A percentile compares a stretch with the other conserved stretches of the same genome.
Evolutionary conservation across 2,329 filamentous ascomycete species (phyloP).

Genomic region (Fusarium praegraminearum): DNA sequence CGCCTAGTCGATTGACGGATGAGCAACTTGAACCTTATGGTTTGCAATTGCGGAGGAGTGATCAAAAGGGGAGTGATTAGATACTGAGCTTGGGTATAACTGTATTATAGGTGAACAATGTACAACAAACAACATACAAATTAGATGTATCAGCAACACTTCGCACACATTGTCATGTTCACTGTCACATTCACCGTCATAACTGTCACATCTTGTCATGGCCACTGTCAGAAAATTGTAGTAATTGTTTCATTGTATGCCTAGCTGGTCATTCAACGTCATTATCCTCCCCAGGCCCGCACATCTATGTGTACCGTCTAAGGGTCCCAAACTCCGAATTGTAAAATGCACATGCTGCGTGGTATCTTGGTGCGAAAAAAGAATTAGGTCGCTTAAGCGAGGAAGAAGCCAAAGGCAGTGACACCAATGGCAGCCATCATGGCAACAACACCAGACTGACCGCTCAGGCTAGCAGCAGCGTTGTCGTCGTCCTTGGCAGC

Average conservation of each 20-base stretch:
- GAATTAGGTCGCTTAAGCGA: slow-evolving; percentile 33
- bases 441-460: slow-evolving; percentile 36
- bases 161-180: too few species aligned
- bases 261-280: slow-evolving; percentile 12
- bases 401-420: slow-evolving; percentile 43
- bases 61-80: neutral
- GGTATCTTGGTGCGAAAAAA: slow-evolving; percentile 19
- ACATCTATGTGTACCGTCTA: slow-evolving; percentile 25
- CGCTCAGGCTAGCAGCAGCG: slow-evolving; percentile 28
- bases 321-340: slow-evolving; percentile 25
- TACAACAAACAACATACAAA: slow-evolving; percentile 5
- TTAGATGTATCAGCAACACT: neutral
- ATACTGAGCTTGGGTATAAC: neutral
- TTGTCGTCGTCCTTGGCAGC: slow-evolving; percentile 24
- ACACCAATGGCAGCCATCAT: slow-evolving; percentile 42
- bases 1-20: slow-evolving; percentile 76
- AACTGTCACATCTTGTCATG: too few species aligned
- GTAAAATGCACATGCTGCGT: slow-evolving; percentile 16
- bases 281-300: slow-evolving; percentile 11
- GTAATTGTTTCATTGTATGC: neutral
- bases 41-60: slow-evolving; percentile 47
- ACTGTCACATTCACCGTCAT: neutral
- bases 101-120: slow-evolving; percentile 35
- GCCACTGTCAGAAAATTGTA: too few species aligned
- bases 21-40: slow-evolving; percentile 65